phyloP scores from a whole-genome alignment of 129 eudicot genomes.

The Artemisia annua region DNA sequence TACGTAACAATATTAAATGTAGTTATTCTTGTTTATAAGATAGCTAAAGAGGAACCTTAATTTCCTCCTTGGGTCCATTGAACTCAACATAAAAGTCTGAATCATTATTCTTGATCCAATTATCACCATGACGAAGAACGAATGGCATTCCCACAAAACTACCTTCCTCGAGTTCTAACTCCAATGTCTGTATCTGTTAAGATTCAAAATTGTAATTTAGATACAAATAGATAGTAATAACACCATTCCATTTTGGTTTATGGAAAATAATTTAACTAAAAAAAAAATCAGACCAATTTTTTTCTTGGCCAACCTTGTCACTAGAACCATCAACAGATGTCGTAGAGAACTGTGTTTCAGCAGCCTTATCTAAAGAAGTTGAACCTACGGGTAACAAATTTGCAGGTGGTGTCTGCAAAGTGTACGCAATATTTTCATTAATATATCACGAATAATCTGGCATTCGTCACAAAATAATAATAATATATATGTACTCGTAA shows the following conservation, averaged over 20 bases:
- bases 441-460: constrained; percentile 7
- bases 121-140: constrained; percentile 70
- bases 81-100: constrained; percentile 86
- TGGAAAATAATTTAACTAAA: not conserved
- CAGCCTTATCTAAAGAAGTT: constrained; percentile 60
- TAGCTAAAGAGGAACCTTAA: constrained; percentile 43
- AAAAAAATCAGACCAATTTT: constrained; percentile 18
- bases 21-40: not conserved
- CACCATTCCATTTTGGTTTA: not conserved
- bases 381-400: constrained; percentile 68
- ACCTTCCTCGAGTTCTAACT: constrained; percentile 60
- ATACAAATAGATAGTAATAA: not conserved
- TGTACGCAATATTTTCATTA: not conserved
- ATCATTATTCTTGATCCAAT: constrained; percentile 81
- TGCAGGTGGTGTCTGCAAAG: constrained; percentile 73
- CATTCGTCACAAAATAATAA: not conserved
- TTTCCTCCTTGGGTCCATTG: constrained; percentile 37
- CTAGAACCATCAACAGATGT: constrained; percentile 45
- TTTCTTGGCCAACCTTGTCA: constrained; percentile 48
- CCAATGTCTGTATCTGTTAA: constrained; percentile 55
- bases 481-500: not conserved
- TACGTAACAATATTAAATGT: constrained; percentile 11
- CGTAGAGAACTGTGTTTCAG: constrained; percentile 64
- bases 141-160: constrained; percentile 88
- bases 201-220: constrained; percentile 17